Conservation (phyloP, 306 rosid genomes). For the Medicago ruthenica region DNA sequence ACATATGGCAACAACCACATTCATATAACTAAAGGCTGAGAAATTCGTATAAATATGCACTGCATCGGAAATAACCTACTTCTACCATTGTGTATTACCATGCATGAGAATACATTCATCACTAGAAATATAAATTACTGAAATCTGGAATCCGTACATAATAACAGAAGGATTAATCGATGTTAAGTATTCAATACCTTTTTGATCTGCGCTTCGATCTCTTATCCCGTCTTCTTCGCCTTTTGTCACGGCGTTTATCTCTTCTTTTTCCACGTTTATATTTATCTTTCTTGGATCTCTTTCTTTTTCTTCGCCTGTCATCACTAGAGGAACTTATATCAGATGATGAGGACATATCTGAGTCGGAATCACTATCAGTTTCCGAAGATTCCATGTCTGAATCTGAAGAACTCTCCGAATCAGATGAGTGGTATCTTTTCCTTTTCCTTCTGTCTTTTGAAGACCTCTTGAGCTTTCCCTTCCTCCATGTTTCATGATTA, state of each 20-base stretch:
- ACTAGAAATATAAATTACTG: neutral
- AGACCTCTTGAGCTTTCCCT: slow-evolving; percentile 72
- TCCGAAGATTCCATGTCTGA: slow-evolving; percentile 78
- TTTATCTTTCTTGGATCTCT: slow-evolving; percentile 77
- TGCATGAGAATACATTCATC: neutral
- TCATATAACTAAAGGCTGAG: neutral
- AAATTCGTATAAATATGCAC: slow-evolving; percentile 7
- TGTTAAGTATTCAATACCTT: slow-evolving; percentile 56
- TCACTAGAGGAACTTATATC: slow-evolving; percentile 77
- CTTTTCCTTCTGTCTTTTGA: slow-evolving; percentile 73
- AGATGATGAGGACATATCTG: slow-evolving; percentile 74
- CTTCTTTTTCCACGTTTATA: slow-evolving; percentile 66
- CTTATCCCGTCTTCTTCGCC: slow-evolving; percentile 64
- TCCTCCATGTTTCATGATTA: slow-evolving; percentile 60
- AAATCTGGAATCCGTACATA: neutral
- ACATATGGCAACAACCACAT: neutral
- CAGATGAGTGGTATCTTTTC: slow-evolving; percentile 70
- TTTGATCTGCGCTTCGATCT: slow-evolving; percentile 71
- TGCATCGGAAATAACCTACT: neutral
- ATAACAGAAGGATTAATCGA: slow-evolving; percentile 1
- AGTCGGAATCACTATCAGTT: slow-evolving; percentile 83
- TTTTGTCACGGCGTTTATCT: slow-evolving; percentile 74
- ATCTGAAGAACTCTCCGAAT: slow-evolving; percentile 81
- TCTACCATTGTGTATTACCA: neutral
- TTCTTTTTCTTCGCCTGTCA: slow-evolving; percentile 81